phyloP scores from a whole-genome alignment of 257 asterid genomes.

The Nicotiana otophora region DNA sequence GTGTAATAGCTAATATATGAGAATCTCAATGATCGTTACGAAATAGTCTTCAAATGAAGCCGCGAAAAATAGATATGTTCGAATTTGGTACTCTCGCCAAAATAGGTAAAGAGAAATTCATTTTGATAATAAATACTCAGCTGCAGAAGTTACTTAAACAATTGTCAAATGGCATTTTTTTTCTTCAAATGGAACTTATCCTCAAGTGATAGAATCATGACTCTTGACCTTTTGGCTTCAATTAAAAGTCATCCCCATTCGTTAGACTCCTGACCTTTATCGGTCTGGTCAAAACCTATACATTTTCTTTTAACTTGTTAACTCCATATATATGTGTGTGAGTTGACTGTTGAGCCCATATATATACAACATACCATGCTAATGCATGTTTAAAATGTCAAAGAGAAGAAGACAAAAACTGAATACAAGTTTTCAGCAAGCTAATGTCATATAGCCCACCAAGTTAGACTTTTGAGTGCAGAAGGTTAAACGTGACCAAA shows the following conservation, averaged over 20 bases:
- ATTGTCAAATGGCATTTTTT: not conserved
- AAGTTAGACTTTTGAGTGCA: slow-evolving; percentile 14
- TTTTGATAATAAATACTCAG: not conserved
- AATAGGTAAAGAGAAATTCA: not conserved
- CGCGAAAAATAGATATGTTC: not conserved
- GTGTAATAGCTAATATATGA: not conserved
- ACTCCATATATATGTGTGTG: not conserved
- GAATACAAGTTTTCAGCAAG: slow-evolving; percentile 9
- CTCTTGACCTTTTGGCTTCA: not conserved
- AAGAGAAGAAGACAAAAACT: slow-evolving; percentile 20
- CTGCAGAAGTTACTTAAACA: not conserved
- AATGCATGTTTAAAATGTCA: slow-evolving; percentile 36
- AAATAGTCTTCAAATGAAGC: not conserved
- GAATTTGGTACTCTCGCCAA: not conserved
- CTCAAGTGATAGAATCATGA: not conserved
- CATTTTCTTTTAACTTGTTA: too few species aligned
- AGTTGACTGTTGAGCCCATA: not conserved
- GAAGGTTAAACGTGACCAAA: not conserved
- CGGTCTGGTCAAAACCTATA: not conserved
- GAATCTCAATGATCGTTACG: not conserved
- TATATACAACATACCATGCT: slow-evolving; percentile 1
- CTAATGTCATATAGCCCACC: slow-evolving; percentile 19
- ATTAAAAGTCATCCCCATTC: not conserved
- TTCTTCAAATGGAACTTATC: not conserved
- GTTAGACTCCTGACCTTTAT: not conserved